Conservation (phyloP, 148 eudicot species). For the Rhododendron williamsianum region DNA sequence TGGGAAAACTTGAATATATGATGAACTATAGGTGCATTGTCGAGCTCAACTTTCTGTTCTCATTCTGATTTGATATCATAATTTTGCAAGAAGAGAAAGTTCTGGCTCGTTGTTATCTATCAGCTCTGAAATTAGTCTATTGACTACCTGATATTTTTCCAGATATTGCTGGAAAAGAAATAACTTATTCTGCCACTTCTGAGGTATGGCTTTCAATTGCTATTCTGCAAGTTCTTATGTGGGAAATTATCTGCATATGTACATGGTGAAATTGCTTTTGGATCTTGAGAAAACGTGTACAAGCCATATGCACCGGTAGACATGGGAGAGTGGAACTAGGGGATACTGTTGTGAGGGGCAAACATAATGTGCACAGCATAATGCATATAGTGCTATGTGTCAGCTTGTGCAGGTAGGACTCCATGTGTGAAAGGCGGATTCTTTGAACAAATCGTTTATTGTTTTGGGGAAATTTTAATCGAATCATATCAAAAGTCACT, state of each 20-base stretch:
- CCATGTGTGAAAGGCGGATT: not conserved
- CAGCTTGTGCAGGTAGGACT: not conserved
- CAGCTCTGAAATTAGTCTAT: not conserved
- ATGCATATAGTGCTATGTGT: not conserved
- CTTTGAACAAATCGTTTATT: not conserved
- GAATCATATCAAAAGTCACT: not conserved
- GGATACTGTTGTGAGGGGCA: not conserved
- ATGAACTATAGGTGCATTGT: not conserved
- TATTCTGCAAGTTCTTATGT: conserved; percentile 1
- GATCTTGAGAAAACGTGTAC: not conserved
- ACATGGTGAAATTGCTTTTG: not conserved
- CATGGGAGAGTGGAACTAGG: not conserved
- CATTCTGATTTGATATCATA: not conserved
- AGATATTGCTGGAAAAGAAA: conserved; percentile 24
- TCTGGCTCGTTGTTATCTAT: not conserved
- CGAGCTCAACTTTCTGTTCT: not conserved
- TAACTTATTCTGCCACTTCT: conserved; percentile 20
- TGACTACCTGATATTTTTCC: conserved; percentile 1
- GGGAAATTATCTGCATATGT: not conserved
- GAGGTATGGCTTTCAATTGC: conserved; percentile 24
- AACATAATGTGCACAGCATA: not conserved
- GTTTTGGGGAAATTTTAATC: not conserved
- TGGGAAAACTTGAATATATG: not conserved
- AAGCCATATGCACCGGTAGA: not conserved
- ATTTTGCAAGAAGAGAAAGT: not conserved